Evolutionary conservation across 345 rosid species (phyloP).

Genomic region (Laguncularia racemosa): DNA sequence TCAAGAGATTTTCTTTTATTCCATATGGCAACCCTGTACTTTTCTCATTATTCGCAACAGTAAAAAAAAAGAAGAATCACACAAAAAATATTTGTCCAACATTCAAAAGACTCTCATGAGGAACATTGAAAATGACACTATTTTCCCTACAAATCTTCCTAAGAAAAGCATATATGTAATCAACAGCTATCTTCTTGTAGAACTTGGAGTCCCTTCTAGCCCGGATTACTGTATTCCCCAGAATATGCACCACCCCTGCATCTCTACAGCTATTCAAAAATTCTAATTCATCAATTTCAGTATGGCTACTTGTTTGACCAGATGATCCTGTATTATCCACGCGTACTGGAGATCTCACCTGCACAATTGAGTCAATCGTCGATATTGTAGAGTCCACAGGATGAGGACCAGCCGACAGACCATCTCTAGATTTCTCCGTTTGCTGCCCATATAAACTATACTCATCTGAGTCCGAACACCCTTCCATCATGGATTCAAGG

Average conservation of each 20-base stretch:
- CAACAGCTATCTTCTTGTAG: constrained; percentile 15
- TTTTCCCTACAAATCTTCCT: constrained; percentile 21
- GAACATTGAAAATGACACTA: constrained; percentile 14
- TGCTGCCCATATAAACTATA: constrained; percentile 11
- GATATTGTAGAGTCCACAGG: background rate
- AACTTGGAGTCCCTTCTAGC: constrained; percentile 19
- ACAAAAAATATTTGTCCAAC: constrained; percentile 20
- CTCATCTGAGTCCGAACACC: constrained; percentile 16
- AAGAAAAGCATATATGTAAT: constrained; percentile 19
- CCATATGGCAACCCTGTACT: too few relatives aligned
- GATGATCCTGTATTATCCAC: background rate
- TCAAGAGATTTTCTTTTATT: too few relatives aligned
- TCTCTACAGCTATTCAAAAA: constrained; percentile 15
- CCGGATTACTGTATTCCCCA: constrained; percentile 16
- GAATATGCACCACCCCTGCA: constrained; percentile 22
- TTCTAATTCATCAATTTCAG: constrained; percentile 16
- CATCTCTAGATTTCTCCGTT: constrained; percentile 2
- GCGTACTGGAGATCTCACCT: background rate
- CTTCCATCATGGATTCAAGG: constrained; percentile 25
- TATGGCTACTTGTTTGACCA: background rate
- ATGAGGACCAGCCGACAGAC: background rate
- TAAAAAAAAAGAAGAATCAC: constrained; percentile 1
- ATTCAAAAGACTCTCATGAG: constrained; percentile 22
- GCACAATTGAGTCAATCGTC: constrained; percentile 4
- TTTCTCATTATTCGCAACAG: background rate